Percentiles rank a stretch among this genome's conserved stretches.
Conservation (phyloP, 768 basidiomycete genomes). For the Kondoa subrosea region DNA sequence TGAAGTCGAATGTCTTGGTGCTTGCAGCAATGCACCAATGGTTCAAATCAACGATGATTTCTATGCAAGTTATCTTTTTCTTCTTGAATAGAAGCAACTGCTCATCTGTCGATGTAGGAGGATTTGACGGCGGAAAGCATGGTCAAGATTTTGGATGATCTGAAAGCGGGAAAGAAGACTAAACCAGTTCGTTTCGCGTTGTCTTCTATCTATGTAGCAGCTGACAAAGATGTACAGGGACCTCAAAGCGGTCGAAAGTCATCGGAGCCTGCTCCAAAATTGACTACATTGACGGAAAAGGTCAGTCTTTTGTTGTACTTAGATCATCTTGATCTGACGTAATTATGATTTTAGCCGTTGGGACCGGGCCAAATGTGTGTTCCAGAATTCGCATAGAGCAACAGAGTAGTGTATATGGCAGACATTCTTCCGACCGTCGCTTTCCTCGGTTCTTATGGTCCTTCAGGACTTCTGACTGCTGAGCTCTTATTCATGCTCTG, state of each 20-base stretch:
- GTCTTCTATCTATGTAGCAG: not conserved
- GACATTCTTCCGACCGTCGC: not conserved
- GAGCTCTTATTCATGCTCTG: too few species aligned
- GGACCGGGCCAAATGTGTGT: slow-evolving; percentile 79
- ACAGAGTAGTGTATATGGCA: not conserved
- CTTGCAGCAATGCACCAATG: slow-evolving; percentile 97
- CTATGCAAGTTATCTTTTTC: slow-evolving; percentile 52
- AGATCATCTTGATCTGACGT: slow-evolving; percentile 1
- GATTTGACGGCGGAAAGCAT: slow-evolving; percentile 38
- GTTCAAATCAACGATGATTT: slow-evolving; percentile 89
- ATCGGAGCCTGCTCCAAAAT: slow-evolving; percentile 80
- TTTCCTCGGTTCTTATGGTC: not conserved
- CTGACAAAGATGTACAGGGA: slow-evolving; percentile 39
- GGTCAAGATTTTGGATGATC: slow-evolving; percentile 33
- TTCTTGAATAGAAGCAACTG: not conserved
- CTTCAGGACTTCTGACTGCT: not conserved
- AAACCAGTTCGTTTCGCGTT: slow-evolving; percentile 42
- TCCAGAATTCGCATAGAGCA: slow-evolving; percentile 56
- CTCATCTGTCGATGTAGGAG: slow-evolving; percentile 27
- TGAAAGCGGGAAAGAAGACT: slow-evolving; percentile 53
- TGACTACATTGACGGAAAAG: slow-evolving; percentile 62
- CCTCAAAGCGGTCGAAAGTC: slow-evolving; percentile 45
- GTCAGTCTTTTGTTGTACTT: slow-evolving; percentile 35
- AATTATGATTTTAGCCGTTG: slow-evolving; percentile 47
- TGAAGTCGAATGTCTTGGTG: slow-evolving; percentile 96